These are phyloP conservation scores for Trichoderma orchidacearum DNA, from an alignment of 495 filamentous ascomycete species.

Conservation along the genomic window DNA sequence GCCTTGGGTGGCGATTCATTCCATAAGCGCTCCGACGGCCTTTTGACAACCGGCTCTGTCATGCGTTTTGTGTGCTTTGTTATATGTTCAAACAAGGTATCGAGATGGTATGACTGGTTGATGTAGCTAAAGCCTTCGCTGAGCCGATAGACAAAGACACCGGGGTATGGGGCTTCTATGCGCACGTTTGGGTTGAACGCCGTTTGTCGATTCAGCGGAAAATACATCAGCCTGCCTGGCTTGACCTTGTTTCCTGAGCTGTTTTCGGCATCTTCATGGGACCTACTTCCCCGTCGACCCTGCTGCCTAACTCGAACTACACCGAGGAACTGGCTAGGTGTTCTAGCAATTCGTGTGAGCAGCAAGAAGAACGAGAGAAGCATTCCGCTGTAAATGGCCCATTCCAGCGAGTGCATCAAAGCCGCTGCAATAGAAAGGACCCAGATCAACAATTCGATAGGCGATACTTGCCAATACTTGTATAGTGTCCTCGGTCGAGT, in stretches of 20 bases:
- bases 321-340: conserved; percentile 17
- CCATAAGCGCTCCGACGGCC: conserved; percentile 15
- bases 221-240: too few relatives aligned
- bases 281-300: neutral
- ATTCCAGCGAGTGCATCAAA: conserved; percentile 19
- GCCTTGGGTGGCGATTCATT: conserved; percentile 5
- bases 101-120: conserved; percentile 16
- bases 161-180: conserved; percentile 16
- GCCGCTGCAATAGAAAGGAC: conserved; percentile 17
- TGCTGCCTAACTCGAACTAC: neutral
- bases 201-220: conserved; percentile 14
- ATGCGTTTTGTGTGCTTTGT: conserved; percentile 11
- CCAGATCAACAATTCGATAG: conserved; percentile 20
- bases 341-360: conserved; percentile 17
- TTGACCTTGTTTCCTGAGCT: neutral
- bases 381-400: conserved; percentile 20
- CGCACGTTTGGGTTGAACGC: conserved; percentile 14
- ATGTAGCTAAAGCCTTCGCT: conserved; percentile 19
- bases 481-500: conserved; percentile 17
- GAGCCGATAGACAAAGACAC: conserved; percentile 19
- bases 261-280: neutral
- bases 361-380: conserved; percentile 14
- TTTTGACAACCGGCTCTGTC: conserved; percentile 10
- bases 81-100: conserved; percentile 12
- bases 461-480: conserved; percentile 21